phyloP scores from a whole-genome alignment of 2,329 filamentous ascomycete genomes.

The Aureobasidium sp. region DNA sequence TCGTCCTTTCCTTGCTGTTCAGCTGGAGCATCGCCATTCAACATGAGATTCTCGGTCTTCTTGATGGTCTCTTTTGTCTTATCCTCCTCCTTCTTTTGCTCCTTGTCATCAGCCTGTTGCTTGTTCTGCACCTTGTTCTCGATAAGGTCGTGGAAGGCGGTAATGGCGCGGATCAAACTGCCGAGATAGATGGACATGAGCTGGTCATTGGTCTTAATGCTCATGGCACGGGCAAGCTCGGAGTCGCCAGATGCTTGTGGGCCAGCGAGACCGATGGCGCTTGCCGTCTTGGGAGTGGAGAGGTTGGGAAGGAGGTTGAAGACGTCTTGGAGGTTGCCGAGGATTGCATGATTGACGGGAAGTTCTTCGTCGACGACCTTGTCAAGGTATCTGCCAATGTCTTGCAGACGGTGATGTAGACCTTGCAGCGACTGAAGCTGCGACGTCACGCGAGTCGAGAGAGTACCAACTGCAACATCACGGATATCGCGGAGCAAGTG shows the following conservation, averaged over 20 bases:
- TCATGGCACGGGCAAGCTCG: conserved; percentile 93
- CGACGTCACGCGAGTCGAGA: conserved; percentile 94
- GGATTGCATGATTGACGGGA: conserved; percentile 92
- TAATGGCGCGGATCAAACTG: conserved; percentile 94
- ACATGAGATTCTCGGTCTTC: conserved; percentile 58
- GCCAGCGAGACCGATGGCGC: conserved; percentile 44
- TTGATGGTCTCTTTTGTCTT: conserved; percentile 45
- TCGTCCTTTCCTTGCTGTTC: conserved; percentile 36
- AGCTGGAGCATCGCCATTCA: conserved; percentile 46
- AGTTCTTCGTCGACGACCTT: conserved; percentile 91
- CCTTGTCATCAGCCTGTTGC: conserved; percentile 93
- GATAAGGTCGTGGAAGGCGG: conserved; percentile 96
- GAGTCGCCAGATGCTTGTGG: conserved; percentile 59
- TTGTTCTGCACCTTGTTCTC: conserved; percentile 99
- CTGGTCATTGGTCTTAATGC: conserved; percentile 98
- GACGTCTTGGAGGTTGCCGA: conserved; percentile 97
- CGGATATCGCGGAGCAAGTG: conserved; percentile 96
- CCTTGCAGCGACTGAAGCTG: conserved; percentile 96
- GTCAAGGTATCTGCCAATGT: conserved; percentile 91
- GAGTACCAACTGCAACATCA: conserved; percentile 92
- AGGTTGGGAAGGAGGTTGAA: conserved; percentile 98
- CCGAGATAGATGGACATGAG: conserved; percentile 97
- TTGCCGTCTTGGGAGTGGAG: conserved; percentile 64
- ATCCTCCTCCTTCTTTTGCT: conserved; percentile 63
- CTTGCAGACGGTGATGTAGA: conserved; percentile 84